A percentile compares a stretch with the other conserved stretches of the same genome.
These are phyloP conservation scores for Fusarium chlamydosporum DNA, from an alignment of 2,329 filamentous ascomycete species.

Conservation along the genomic window DNA sequence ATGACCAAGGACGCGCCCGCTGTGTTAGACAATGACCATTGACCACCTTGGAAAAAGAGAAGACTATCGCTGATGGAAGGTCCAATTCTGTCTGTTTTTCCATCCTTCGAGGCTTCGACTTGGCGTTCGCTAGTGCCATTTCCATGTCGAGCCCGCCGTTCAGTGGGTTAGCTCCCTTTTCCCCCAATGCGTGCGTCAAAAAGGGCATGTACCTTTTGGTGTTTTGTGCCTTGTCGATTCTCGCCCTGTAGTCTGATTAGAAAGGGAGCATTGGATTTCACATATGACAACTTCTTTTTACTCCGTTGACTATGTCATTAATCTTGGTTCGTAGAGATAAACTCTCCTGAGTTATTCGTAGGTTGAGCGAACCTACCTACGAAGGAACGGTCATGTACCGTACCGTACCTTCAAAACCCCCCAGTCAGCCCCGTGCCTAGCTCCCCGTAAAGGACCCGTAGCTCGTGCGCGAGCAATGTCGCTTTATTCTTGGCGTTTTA, in stretches of 20 bases:
- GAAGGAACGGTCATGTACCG: conserved; percentile 3
- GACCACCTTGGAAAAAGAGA: conserved; percentile 24
- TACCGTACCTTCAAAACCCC: conserved; percentile 29
- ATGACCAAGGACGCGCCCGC: conserved; percentile 17
- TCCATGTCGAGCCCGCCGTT: conserved; percentile 42
- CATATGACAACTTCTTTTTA: not conserved
- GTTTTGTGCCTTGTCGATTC: conserved; percentile 9
- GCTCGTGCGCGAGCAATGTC: conserved; percentile 47
- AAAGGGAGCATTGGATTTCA: not conserved
- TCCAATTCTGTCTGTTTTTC: conserved; percentile 45
- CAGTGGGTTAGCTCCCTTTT: conserved; percentile 36
- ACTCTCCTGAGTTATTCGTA: conserved; percentile 13
- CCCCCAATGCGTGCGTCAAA: conserved; percentile 11
- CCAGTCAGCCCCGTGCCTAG: conserved; percentile 48
- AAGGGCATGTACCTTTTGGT: conserved; percentile 1
- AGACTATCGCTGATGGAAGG: conserved; percentile 16
- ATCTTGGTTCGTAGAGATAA: conserved; percentile 7
- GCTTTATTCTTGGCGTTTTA: conserved; percentile 47
- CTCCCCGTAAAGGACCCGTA: conserved; percentile 47
- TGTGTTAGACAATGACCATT: conserved; percentile 4
- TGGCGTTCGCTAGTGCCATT: conserved; percentile 47
- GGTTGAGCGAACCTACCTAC: conserved; percentile 11
- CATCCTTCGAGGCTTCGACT: conserved; percentile 48
- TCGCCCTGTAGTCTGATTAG: conserved; percentile 1
- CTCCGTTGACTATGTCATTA: conserved; percentile 12